Base-by-base conservation (phyloP, 805 yeast genomes). In the Lipomyces sp. region DNA sequence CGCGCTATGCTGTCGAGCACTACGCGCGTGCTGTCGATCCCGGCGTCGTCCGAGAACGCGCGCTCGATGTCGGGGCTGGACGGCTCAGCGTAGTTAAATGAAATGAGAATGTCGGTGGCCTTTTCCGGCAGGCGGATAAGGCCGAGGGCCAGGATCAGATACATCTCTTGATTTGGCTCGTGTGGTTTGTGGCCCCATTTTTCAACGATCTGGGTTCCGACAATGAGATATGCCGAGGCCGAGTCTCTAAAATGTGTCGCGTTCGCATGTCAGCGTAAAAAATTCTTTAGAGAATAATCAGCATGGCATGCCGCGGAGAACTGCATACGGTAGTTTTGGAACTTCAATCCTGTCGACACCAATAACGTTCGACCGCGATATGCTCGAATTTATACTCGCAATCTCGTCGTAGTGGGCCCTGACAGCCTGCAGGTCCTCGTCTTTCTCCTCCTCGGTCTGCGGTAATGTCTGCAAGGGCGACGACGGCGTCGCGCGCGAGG, bases 51-150 rank as follows among this genome's bases (percentile, higher is more conserved):
- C 21, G 28, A 41, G 28, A 42, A 47, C 35, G 7, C 16, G 7
- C 42, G 32, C 21, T 22, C 38, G 10, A n/a, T 28, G 21, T 29
- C 38, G 21, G 24, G 28, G 4, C 41, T 23, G 35, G 29, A 24
- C 22, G 11, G 60, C 16, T 79, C 61, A n/a, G 86, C 86, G 1
- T 81, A 73, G 55, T 83, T 82, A 57, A 78, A 70, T 2, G 85
- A 73, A 13, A 84, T 63, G 36, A 84, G 61, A 1, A 81, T 71
- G 64, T 85, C 93, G 1, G 89, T 81, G 1, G 68, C 69, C 1
- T 69, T 76, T 37, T 71, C 72, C 8, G 63, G 57, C n/a, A 83
- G 58, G 50, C 88, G 70, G 32, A 83, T 66, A 38, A 85, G 65
- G 0, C 79, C 83, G 10, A 83, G 59, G 11, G 82, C 72, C 14